phyloP scores from a whole-genome alignment of 352 stramenopile species.

The Phytophthora lateralis region DNA sequence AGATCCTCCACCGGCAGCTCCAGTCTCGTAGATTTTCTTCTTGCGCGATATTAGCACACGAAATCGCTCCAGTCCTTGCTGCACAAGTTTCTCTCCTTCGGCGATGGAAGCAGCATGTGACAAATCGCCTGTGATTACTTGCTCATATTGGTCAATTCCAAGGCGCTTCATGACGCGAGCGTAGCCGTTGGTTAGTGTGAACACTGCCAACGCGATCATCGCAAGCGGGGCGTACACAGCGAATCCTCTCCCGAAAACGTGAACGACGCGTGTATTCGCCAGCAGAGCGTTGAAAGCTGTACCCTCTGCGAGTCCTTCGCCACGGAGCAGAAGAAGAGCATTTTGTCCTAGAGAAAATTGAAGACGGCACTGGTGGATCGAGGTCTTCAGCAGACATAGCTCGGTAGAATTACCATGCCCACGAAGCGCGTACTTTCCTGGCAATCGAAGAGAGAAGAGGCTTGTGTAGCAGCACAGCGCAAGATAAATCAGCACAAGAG shows the following conservation, averaged over 20 bases:
- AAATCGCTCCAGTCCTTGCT: slow-evolving; percentile 56
- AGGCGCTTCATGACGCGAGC: slow-evolving; percentile 54
- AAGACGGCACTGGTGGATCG: slow-evolving; percentile 67
- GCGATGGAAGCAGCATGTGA: slow-evolving; percentile 46
- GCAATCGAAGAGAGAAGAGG: slow-evolving; percentile 61
- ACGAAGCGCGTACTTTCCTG: slow-evolving; percentile 56
- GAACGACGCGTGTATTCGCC: slow-evolving; percentile 57
- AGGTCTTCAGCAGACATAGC: slow-evolving; percentile 60
- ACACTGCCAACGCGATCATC: slow-evolving; percentile 56
- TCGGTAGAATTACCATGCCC: slow-evolving; percentile 63
- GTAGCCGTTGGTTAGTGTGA: slow-evolving; percentile 59
- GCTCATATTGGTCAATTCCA: slow-evolving; percentile 76
- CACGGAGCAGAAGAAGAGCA: slow-evolving; percentile 60
- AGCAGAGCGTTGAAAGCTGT: slow-evolving; percentile 69
- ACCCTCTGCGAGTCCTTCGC: slow-evolving; percentile 38
- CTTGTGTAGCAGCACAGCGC: slow-evolving; percentile 63
- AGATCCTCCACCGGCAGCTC: slow-evolving; percentile 19
- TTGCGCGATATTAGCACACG: slow-evolving; percentile 38
- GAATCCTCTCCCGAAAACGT: slow-evolving; percentile 60
- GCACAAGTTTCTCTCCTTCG: slow-evolving; percentile 56
- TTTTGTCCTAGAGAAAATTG: slow-evolving; percentile 79
- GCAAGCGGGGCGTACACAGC: slow-evolving; percentile 59
- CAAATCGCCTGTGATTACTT: slow-evolving; percentile 42
- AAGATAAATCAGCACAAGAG: slow-evolving; percentile 64
- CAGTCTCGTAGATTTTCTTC: slow-evolving; percentile 41